Percentiles rank a stretch among this genome's conserved stretches.
Conservation (phyloP, 2,329 filamentous ascomycete species). For the Colletotrichum sp. region DNA sequence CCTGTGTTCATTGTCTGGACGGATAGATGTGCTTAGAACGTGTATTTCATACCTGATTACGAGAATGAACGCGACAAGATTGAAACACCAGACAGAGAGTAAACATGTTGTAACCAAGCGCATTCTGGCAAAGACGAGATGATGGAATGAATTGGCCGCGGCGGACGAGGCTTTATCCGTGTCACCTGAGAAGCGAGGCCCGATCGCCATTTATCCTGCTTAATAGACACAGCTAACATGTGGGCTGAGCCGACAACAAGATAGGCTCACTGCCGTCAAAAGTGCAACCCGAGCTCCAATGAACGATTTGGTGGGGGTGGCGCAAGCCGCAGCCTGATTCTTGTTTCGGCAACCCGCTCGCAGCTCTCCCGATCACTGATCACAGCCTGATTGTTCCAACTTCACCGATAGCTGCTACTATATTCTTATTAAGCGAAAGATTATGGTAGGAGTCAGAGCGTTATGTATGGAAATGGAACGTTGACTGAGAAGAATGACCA, state of each 20-base stretch:
- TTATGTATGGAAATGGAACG: not conserved
- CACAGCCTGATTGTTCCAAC: not conserved
- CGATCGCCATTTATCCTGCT: not conserved
- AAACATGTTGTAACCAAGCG: fast-evolving
- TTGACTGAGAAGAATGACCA: not conserved
- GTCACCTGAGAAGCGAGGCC: not conserved
- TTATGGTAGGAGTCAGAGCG: fast-evolving
- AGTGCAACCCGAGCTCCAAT: not conserved
- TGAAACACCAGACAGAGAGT: not conserved
- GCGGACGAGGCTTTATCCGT: not conserved
- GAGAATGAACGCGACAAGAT: not conserved
- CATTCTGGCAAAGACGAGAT: not conserved
- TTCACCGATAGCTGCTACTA: not conserved
- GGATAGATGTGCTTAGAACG: fast-evolving
- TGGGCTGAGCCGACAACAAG: not conserved
- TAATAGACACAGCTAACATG: not conserved
- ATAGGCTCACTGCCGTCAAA: not conserved
- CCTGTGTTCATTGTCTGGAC: not conserved
- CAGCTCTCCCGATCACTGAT: not conserved
- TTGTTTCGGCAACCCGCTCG: not conserved
- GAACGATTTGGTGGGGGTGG: not conserved
- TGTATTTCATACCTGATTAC: fast-evolving
- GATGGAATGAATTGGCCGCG: not conserved
- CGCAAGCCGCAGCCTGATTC: not conserved
- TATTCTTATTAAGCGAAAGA: not conserved